These are phyloP conservation scores for Lepidopterella palustris DNA, from an alignment of 495 filamentous ascomycete genomes.

Conservation along the genomic window DNA sequence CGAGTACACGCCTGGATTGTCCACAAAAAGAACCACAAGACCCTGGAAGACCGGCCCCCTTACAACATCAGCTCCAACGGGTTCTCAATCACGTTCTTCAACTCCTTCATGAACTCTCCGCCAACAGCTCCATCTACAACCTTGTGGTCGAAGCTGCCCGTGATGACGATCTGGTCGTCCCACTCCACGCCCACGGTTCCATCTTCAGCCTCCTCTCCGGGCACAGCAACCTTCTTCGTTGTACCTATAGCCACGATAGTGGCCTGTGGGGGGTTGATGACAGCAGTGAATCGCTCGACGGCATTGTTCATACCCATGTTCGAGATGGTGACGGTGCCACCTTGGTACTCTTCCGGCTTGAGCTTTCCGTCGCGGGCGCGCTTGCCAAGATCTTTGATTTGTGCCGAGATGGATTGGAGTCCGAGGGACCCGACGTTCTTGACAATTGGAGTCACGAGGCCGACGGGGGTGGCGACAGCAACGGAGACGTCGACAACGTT, in stretches of 20 bases:
- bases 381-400: slow-evolving; percentile 93
- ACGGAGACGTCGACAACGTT: slow-evolving; percentile 86
- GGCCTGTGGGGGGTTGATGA: slow-evolving; percentile 98
- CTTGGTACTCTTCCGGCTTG: slow-evolving; percentile 99
- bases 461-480: slow-evolving; percentile 87
- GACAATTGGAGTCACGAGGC: slow-evolving; percentile 97
- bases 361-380: slow-evolving; percentile 95
- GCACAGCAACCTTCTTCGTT: slow-evolving; percentile 87
- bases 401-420: slow-evolving; percentile 74
- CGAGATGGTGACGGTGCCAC: slow-evolving; percentile 97
- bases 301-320: slow-evolving; percentile 99
- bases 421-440: slow-evolving; percentile 77
- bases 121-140: slow-evolving; percentile 90
- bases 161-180: slow-evolving; percentile 95
- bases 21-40: neutral
- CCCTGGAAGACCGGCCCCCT: neutral
- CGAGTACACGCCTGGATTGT: neutral
- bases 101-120: slow-evolving; percentile 91
- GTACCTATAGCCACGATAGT: slow-evolving; percentile 93
- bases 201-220: slow-evolving; percentile 77
- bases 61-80: slow-evolving; percentile 90
- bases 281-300: slow-evolving; percentile 95
- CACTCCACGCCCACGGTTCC: slow-evolving; percentile 63
- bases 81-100: slow-evolving; percentile 97
- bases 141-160: slow-evolving; percentile 96